Conservation (phyloP, 805 yeast species). For the Starmerella davenportii region DNA sequence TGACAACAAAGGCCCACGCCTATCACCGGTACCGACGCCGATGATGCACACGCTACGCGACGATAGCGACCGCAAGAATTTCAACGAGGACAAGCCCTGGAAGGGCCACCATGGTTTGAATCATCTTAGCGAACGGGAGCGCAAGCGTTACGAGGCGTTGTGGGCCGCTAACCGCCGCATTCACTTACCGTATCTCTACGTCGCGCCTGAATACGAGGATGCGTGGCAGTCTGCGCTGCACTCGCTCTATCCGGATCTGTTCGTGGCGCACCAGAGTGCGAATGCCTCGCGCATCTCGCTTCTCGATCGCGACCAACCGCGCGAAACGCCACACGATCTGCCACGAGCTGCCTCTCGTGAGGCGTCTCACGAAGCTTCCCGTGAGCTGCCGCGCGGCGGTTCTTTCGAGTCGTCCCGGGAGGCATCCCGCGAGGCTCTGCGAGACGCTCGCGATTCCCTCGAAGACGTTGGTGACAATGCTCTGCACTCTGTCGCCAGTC, state of each 20-base stretch:
- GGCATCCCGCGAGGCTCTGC: not conserved
- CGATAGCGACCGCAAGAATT: conserved; percentile 29
- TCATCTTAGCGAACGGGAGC: conserved; percentile 36
- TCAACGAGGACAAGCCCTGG: conserved; percentile 89
- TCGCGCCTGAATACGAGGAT: conserved; percentile 6
- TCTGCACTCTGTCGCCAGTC: not conserved
- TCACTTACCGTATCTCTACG: conserved; percentile 14
- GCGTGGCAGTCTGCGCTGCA: conserved; percentile 8
- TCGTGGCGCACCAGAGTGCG: not conserved
- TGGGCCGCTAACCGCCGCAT: conserved; percentile 78
- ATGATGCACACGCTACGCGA: conserved; percentile 21
- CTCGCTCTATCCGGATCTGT: not conserved
- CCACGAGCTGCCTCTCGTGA: no score
- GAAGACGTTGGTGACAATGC: not conserved
- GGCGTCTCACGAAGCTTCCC: no score
- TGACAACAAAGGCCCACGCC: not conserved
- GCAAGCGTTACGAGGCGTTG: conserved; percentile 79
- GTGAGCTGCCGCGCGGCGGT: no score
- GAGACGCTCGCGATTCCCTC: not conserved
- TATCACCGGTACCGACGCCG: not conserved
- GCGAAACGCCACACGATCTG: not conserved
- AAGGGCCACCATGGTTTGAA: conserved; percentile 52
- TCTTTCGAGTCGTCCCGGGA: no score
- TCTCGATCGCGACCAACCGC: not conserved
- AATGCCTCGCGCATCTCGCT: not conserved